Evolutionary conservation across 805 yeast species (phyloP).

Genomic region (Candida arabinofermentans): DNA sequence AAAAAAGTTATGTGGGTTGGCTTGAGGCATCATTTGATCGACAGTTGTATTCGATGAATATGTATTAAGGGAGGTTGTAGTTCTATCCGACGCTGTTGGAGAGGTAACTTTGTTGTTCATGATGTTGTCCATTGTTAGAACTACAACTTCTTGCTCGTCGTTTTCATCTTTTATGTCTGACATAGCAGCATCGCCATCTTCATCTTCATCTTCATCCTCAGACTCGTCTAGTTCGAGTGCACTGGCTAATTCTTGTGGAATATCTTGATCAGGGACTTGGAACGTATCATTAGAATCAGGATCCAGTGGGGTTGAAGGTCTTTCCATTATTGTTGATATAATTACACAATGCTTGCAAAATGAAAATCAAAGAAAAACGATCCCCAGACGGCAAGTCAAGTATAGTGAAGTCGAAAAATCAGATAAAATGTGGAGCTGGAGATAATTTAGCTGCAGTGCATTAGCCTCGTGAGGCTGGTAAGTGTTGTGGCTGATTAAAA

Average conservation of each 20-base stretch:
- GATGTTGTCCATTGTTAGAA: constrained; percentile 18
- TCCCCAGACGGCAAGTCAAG: too few species aligned
- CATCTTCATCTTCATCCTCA: constrained; percentile 9
- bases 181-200: constrained; percentile 20
- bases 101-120: constrained; percentile 6
- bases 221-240: constrained; percentile 23
- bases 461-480: too few species aligned
- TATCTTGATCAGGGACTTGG: constrained; percentile 12
- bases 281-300: constrained; percentile 28
- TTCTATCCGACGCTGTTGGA: not conserved
- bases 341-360: too few species aligned
- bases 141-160: constrained; percentile 17
- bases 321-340: constrained; percentile 1
- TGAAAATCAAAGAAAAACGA: too few species aligned
- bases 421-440: too few species aligned
- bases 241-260: constrained; percentile 20
- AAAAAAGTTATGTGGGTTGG: constrained; percentile 12
- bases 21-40: not conserved
- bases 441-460: too few species aligned
- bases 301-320: constrained; percentile 26
- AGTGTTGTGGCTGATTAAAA: too few species aligned
- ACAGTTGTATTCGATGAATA: not conserved
- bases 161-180: constrained; percentile 19
- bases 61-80: not conserved
- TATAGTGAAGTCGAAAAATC: too few species aligned